phyloP scores from a whole-genome alignment of 345 rosid genomes.

The Balakata baccata region DNA sequence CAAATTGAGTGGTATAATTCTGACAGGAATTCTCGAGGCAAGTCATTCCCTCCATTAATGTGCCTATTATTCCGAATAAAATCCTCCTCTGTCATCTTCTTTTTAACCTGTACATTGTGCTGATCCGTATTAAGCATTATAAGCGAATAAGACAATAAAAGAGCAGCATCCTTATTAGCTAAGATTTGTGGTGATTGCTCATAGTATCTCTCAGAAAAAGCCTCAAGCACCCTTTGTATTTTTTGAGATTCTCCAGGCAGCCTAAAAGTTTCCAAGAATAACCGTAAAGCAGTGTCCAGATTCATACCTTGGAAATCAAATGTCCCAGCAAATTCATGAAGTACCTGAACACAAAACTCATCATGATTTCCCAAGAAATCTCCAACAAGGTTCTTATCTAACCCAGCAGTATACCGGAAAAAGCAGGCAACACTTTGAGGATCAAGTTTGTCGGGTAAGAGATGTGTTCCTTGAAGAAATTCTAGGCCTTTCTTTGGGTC shows the following conservation, averaged over 20 bases:
- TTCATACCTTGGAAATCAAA: constrained; percentile 97
- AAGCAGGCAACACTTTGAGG: constrained; percentile 99
- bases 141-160: constrained; percentile 83
- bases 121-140: constrained; percentile 98
- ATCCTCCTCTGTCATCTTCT: constrained; percentile 98
- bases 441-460: constrained; percentile 95
- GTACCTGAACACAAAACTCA: constrained; percentile 96
- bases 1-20: constrained; percentile 88
- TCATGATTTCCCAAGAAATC: constrained; percentile 99
- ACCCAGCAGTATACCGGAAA: constrained; percentile 93
- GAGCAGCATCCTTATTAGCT: constrained; percentile 95
- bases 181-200: constrained; percentile 90
- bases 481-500: constrained; percentile 98
- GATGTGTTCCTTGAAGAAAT: constrained; percentile 97
- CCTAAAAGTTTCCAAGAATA: constrained; percentile 92
- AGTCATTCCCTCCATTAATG: constrained; percentile 89
- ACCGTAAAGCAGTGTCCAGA: constrained; percentile 86
- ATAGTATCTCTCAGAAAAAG: constrained; percentile 95
- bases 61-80: constrained; percentile 89
- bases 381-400: constrained; percentile 98
- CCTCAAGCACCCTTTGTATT: constrained; percentile 96
- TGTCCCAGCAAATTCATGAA: constrained; percentile 98
- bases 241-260: constrained; percentile 98
- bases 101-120: constrained; percentile 96
- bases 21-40: constrained; percentile 79